Base-by-base conservation (phyloP, 1,139 yeast species). In the Hemisphaericaspora xylanilytica region DNA sequence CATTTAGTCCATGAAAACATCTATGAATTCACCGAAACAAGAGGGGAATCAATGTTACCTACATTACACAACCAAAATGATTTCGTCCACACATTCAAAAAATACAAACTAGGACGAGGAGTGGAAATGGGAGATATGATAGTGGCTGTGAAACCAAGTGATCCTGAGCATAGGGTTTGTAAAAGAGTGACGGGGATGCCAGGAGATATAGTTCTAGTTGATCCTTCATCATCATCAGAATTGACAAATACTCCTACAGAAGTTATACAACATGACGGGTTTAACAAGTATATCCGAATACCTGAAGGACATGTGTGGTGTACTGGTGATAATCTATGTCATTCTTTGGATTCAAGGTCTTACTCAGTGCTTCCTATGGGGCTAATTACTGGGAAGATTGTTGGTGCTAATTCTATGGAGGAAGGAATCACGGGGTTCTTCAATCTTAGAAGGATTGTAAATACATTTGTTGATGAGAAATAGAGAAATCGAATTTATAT, bases 261-360 rank as follows among this genome's bases (percentile, higher is more conserved):
- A 34, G 51, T 53, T 5, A 47, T 56, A 1, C 55, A 49, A 36
- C 61, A 72, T 47, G 74, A 70, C 47, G 75, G 78, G 16, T 78
- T 66, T 52, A 73, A 81, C 52, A 77, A 78, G 42, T 85, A 66
- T 51, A 79, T 87, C 7, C 67, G 65, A 39, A 84, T 87, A 0
- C 95, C 95, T 0, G 78, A 80, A 41, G 98, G 98, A 3, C 98
- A 94, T 61, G 88, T 89, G 33, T 94, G 97, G 97, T 84, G 90
- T 4, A 88, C 97, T 0, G 99, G 98, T 2, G 98, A 92, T 56
- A 92, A 92, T 55, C 61, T 92, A 42, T 75, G 88, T 29, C 89
- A 83, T 50, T 86, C 96, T n/a, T 65, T 90, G 39, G 99, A 94
- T 52, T 88, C 96, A 5, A 67, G 98, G 48, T 79, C 89, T 0